phyloP scores from a whole-genome alignment of 192 early-diverging fungal species.

The Pilaira anomala region DNA sequence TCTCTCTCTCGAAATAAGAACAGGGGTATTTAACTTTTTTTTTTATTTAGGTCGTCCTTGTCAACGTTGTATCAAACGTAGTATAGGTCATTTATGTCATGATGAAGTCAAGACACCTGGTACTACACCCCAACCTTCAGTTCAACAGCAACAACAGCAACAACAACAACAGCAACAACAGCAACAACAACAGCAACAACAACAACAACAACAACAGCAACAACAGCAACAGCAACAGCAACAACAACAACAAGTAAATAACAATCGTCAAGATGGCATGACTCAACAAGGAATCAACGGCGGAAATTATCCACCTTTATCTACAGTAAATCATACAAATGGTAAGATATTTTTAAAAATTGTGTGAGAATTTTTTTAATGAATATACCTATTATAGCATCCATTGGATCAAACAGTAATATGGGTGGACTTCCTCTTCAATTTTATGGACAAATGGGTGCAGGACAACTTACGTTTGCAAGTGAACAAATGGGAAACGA shows the following conservation, averaged over 20 bases:
- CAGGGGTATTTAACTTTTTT: too few species aligned
- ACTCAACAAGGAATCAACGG: constrained; percentile 14
- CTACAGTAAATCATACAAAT: background rate
- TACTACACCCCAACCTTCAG: background rate
- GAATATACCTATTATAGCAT: background rate
- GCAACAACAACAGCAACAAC: constrained; percentile 3
- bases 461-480: constrained; percentile 68
- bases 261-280: background rate
- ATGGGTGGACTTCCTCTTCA: constrained; percentile 31
- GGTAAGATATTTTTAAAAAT: background rate
- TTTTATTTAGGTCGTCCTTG: constrained; percentile 76
- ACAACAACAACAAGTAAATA: background rate
- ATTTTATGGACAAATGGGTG: constrained; percentile 39
- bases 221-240: constrained; percentile 4
- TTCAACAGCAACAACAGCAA: background rate
- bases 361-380: background rate
- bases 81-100: constrained; percentile 90
- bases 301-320: constrained; percentile 4
- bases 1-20: too few species aligned
- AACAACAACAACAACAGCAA: constrained; percentile 8
- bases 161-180: background rate
- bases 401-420: constrained; percentile 21
- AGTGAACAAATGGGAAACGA: constrained; percentile 78
- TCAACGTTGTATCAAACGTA: constrained; percentile 92
- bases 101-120: constrained; percentile 68